Base-by-base conservation (phyloP, 2,329 filamentous ascomycete genomes). In the Chlorencoelia australis region DNA sequence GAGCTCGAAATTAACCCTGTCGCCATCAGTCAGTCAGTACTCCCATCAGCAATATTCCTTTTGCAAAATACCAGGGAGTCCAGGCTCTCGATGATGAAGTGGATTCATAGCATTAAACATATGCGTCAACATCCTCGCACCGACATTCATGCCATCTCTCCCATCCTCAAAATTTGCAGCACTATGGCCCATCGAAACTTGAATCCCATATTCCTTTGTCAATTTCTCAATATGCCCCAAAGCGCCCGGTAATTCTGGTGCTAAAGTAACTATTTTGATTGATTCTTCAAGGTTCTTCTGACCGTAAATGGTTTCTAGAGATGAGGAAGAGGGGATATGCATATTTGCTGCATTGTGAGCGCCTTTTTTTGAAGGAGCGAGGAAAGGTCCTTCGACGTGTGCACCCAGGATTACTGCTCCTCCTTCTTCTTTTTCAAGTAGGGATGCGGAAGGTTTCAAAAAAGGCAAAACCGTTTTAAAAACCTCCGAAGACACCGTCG, bases 371-470 rank as follows among this genome's bases (percentile, higher is more conserved):
- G 56, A 53, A 1, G 66, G 62, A 40, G 66, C 60, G 5, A 75
- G 62, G 46, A 69, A 73, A 6, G 71, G 70, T 2, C 70, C 71
- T 61, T 74, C 70, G 13, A 62, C 60, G 47, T 74, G 71, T n/a
- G 68, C 68, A 19, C 71, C 71, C 1, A 73, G 61, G 5, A 73
- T 58, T 13, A 64, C 61, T n/a, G 70, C 69, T 4, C 61, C 61
- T 10, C 52, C 45, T 7, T 57, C 41, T 33, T 10, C 13, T 3
- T 9, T 13, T 9, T 25, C 13, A n/a, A n/a, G n/a, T n/a, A n/a
- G n/a, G 11, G 66, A 61, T 8, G 58, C 48, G 15, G 61, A 57
- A 10, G 69, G 67, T 15, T 46, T 50, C 3, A 72, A 56, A 15
- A 56, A 61, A 1, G 69, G 67, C 4, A 73, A 59, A 25, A 69